Evolutionary conservation across 2,329 filamentous ascomycete species (phyloP).

Genomic region (Pestalotiopsis sp.): DNA sequence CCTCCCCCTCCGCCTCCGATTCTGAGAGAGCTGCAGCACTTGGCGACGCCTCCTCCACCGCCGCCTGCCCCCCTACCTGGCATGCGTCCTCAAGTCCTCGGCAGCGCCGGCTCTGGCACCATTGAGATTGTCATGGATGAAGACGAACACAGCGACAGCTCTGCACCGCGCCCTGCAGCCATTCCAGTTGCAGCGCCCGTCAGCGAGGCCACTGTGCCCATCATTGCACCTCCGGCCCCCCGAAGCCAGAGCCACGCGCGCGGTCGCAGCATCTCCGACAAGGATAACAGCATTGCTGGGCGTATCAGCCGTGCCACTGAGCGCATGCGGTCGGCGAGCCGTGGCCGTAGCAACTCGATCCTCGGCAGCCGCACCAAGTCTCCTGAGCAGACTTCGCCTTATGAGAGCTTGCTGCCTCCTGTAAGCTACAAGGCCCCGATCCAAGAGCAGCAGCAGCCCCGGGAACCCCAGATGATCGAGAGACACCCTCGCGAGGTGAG

Average conservation of each 20-base stretch:
- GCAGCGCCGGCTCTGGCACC: conserved; percentile 50
- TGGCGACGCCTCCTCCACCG: conserved; percentile 63
- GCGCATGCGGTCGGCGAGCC: conserved; percentile 62
- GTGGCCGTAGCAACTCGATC: conserved; percentile 50
- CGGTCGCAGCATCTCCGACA: conserved; percentile 58
- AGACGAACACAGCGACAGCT: conserved; percentile 40
- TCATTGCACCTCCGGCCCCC: conserved; percentile 48
- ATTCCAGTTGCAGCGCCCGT: conserved; percentile 37
- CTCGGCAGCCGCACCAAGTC: conserved; percentile 38
- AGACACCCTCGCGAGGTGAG: conserved; percentile 40
- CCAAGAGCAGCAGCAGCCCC: background rate
- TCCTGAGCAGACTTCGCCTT: conserved; percentile 38
- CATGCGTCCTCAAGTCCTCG: conserved; percentile 41
- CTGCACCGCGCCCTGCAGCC: conserved; percentile 14
- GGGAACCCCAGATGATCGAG: conserved; percentile 24
- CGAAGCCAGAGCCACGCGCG: conserved; percentile 51
- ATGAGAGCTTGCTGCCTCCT: conserved; percentile 39
- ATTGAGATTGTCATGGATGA: conserved; percentile 72
- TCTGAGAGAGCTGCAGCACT: conserved; percentile 65
- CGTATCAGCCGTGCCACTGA: conserved; percentile 62
- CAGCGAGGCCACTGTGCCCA: conserved; percentile 45
- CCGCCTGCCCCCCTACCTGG: conserved; percentile 61
- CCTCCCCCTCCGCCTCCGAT: conserved; percentile 58
- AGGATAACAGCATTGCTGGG: conserved; percentile 51
- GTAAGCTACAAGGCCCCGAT: conserved; percentile 30